phyloP scores from a whole-genome alignment of 2,329 filamentous ascomycete species.

The Diaporthe australafricana region DNA sequence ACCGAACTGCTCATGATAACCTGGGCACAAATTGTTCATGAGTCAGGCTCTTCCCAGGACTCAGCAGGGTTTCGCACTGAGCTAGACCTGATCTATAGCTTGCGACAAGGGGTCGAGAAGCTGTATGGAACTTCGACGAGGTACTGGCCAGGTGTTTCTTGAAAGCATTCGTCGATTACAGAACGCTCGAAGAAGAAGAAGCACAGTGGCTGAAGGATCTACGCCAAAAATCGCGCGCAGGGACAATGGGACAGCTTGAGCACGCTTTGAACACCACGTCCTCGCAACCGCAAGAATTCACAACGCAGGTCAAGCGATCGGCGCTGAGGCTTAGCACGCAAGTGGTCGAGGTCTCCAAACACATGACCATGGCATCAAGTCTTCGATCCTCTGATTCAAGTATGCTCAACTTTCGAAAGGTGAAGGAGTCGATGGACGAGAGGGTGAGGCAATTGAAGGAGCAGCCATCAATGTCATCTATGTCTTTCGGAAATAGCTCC shows the following conservation, averaged over 20 bases:
- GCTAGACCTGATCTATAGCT: background rate
- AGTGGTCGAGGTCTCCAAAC: background rate
- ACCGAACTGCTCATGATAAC: slow-evolving; percentile 1
- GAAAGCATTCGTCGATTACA: background rate
- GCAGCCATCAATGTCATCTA: background rate
- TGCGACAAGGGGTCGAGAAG: background rate
- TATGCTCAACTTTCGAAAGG: slow-evolving; percentile 2
- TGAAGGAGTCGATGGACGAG: background rate
- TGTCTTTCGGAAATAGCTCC: background rate
- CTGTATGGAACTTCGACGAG: background rate
- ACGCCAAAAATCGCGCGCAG: background rate
- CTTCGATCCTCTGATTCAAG: background rate
- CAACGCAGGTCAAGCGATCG: background rate
- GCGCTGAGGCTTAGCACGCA: background rate
- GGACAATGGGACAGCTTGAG: background rate
- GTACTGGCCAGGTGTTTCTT: background rate
- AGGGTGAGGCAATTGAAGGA: background rate
- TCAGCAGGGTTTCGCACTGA: background rate
- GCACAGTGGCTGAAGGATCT: background rate
- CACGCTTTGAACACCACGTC: background rate
- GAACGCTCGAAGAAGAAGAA: background rate
- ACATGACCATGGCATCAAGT: background rate
- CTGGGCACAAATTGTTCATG: background rate
- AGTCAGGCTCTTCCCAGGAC: background rate
- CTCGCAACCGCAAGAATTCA: background rate